phyloP scores from a whole-genome alignment of 768 basidiomycete genomes.

The Russula sp. region DNA sequence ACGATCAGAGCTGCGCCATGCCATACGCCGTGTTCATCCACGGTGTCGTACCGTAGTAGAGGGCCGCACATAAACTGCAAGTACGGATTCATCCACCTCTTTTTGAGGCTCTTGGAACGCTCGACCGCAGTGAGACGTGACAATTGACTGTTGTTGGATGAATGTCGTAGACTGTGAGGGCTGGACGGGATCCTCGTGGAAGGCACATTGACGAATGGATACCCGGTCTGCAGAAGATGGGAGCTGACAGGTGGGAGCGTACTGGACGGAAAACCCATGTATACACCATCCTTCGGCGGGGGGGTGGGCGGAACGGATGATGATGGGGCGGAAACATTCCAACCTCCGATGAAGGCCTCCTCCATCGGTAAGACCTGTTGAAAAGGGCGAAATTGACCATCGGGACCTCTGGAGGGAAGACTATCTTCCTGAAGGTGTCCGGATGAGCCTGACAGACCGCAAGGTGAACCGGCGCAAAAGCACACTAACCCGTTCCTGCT shows the following conservation, averaged over 20 bases:
- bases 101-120: conserved; percentile 51
- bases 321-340: conserved; percentile 32
- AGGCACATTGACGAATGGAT: conserved; percentile 3
- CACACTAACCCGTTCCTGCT: conserved; percentile 38
- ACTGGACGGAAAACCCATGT: background rate
- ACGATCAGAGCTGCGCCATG: conserved; percentile 85
- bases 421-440: conserved; percentile 25
- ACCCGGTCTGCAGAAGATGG: conserved; percentile 12
- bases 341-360: conserved; percentile 56
- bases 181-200: conserved; percentile 4
- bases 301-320: conserved; percentile 38
- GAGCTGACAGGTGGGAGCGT: background rate
- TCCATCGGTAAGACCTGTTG: conserved; percentile 57
- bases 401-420: conserved; percentile 37
- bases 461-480: background rate
- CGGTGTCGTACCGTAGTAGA: conserved; percentile 84
- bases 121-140: conserved; percentile 56
- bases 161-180: conserved; percentile 6
- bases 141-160: conserved; percentile 33
- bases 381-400: conserved; percentile 48
- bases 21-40: conserved; percentile 74
- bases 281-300: conserved; percentile 41
- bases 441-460: conserved; percentile 30
- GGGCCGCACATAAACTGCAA: conserved; percentile 92
- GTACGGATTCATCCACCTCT: conserved; percentile 71